Evolutionary conservation across 2,329 filamentous ascomycete genomes (phyloP).

Genomic region (Venturia pyrina): DNA sequence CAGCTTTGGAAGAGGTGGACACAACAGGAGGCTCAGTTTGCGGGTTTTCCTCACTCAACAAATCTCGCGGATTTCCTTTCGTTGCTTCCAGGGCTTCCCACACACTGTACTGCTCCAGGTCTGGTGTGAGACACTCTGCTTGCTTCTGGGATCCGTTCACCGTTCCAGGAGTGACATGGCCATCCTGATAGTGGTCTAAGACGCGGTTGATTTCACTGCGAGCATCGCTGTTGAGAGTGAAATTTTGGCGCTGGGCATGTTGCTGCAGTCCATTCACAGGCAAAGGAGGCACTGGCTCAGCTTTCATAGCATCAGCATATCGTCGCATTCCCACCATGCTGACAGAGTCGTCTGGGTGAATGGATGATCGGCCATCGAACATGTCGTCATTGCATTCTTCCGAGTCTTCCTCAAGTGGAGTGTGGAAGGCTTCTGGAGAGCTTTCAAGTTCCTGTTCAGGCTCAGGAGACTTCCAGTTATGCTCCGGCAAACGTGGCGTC

Average conservation of each 20-base stretch:
- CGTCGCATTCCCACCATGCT: slow-evolving; percentile 23
- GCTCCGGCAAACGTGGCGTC: slow-evolving; percentile 31
- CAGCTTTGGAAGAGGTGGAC: slow-evolving; percentile 20
- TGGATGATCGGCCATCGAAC: slow-evolving; percentile 23
- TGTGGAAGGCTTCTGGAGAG: slow-evolving; percentile 12
- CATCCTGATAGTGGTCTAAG: slow-evolving; percentile 30
- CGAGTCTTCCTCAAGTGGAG: slow-evolving; percentile 3
- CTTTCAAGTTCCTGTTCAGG: slow-evolving; percentile 1
- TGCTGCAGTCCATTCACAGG: slow-evolving; percentile 13
- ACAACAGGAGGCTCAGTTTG: background rate
- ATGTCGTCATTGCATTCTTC: background rate
- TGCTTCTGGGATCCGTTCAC: slow-evolving; percentile 30
- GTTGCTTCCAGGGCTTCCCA: slow-evolving; percentile 47
- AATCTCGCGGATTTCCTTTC: slow-evolving; percentile 43
- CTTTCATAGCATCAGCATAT: slow-evolving; percentile 18
- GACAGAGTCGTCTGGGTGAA: slow-evolving; percentile 28
- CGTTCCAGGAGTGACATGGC: slow-evolving; percentile 25
- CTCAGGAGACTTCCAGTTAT: slow-evolving; percentile 18
- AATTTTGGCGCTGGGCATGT: slow-evolving; percentile 8
- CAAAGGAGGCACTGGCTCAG: slow-evolving; percentile 17
- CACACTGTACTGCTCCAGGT: slow-evolving; percentile 41
- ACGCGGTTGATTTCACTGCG: slow-evolving; percentile 34
- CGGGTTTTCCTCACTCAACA: slow-evolving; percentile 22
- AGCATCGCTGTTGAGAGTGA: slow-evolving; percentile 30
- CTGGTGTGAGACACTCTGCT: slow-evolving; percentile 39